Base-by-base conservation (phyloP, 768 basidiomycete genomes). In the Mycena metata region DNA sequence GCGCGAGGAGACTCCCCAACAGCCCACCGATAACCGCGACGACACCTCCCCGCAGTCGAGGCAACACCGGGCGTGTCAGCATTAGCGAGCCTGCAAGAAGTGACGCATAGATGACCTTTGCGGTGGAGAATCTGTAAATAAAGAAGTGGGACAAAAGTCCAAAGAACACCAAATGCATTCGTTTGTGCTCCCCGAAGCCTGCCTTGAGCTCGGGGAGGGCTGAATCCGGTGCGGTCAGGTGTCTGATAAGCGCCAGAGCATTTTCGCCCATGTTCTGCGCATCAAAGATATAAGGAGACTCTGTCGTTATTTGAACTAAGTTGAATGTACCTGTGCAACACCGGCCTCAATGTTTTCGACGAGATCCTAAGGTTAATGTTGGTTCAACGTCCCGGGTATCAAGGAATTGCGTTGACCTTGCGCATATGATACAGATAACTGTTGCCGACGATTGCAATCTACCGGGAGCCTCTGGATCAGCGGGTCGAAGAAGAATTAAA, bases 341-440 rank as follows among this genome's bases (percentile, higher is more conserved):
- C 96, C 96, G 8, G 88, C 80, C 75, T 96, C 85, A 59, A 97
- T 95, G 75, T 96, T 90, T 73, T 94, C 91, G 10, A 95, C 91
- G 5, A 92, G 71, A 78, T 97, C 96, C 86, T 92, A 50, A 30
- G 46, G 60, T 43, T n/a, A 33, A 10, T 35, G 5, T 52, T 16
- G 17, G 16, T 9, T 35, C 4, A 15, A 36, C 2, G 17, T 21
- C 4, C 17, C 23, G 59, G 4, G 24, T 45, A 47, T 26, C 17
- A 3, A 17, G 19, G 16, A 19, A n/a, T 41, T 12, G 70, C 76
- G 1, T 35, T 21, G 71, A 90, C 92, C 83, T 94, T 94, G 54
- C 92, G 90, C 82, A 95, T 98, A 79, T 98, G 96, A 76, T 98
- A 98, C 60, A 95, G 82, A 77, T 98, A 99, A 72, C 93, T 94